Conservation (phyloP, 2,329 filamentous ascomycete genomes). For the Macroventuria anomochaeta region DNA sequence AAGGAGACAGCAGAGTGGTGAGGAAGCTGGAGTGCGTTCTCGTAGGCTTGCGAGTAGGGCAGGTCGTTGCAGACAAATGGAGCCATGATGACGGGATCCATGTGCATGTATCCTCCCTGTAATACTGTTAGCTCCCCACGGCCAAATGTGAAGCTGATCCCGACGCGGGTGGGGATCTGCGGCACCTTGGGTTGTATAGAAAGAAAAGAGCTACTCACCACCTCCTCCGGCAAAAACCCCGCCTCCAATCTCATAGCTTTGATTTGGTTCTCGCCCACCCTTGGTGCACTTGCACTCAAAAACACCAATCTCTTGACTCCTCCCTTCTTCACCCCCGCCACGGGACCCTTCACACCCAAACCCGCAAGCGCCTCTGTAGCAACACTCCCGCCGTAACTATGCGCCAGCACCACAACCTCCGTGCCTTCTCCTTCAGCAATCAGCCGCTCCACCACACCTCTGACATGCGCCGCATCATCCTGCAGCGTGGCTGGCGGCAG, state of each 20-base stretch:
- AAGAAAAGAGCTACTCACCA: constrained; percentile 1
- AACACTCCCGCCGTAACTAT: constrained; percentile 25
- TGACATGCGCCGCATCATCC: constrained; percentile 41
- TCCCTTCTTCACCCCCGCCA: constrained; percentile 25
- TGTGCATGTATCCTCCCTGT: constrained; percentile 26
- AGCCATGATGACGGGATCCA: constrained; percentile 18
- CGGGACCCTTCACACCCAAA: neutral
- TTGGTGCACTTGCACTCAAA: constrained; percentile 21
- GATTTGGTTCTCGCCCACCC: constrained; percentile 18
- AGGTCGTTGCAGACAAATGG: constrained; percentile 23
- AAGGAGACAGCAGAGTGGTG: constrained; percentile 48
- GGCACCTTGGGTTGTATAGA: too few species aligned
- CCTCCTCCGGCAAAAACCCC: neutral
- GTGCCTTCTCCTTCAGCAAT: constrained; percentile 32
- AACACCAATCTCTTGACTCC: constrained; percentile 30
- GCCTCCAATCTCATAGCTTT: constrained; percentile 9
- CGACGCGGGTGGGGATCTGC: too few species aligned
- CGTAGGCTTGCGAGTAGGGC: constrained; percentile 26
- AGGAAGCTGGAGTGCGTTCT: constrained; percentile 19
- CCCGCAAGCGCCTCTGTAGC: constrained; percentile 19
- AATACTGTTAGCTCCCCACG: neutral
- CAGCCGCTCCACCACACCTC: constrained; percentile 22
- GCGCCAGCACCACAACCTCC: constrained; percentile 36
- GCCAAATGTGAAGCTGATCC: too few species aligned
- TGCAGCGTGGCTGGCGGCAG: constrained; percentile 24